Evolutionary conservation across 768 basidiomycete genomes (phyloP), one percentile per base, ranked within the genome.

Genomic region (Suillus subalutaceus): DNA sequence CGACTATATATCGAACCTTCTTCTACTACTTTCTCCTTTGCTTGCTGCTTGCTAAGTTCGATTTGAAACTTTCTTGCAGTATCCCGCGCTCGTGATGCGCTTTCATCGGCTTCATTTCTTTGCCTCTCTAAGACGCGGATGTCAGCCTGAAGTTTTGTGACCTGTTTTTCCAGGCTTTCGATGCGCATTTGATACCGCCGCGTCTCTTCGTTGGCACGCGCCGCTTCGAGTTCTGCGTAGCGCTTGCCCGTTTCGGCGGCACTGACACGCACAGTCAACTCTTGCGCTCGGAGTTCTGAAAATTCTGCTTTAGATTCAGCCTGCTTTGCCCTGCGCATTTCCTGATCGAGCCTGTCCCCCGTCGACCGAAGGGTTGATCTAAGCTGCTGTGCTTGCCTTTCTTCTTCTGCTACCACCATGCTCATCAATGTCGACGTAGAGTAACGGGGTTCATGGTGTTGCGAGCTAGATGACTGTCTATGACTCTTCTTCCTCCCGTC

Each of bases 301-400:
- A 77, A 79, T 58, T 83, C 82, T 53, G 85, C 87, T 50, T 87
- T 83, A 48, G 78, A 68, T 43, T 81, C 81, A 0, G 84, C 84
- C 44, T 83, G 80, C 55, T 85, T 84, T n/a, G 83, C 86, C 57
- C 85, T 78, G 35, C 82, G 81, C 63, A 81, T 84, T 77, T 89
- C 88, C 57, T 81, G 77, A 70, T 89, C 85, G 46, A 91, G 79
- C 58, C 82, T 81, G 62, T 87, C 85, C 23, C 82, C 81, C 6
- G 88, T 82, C 56, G 74, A 76, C 62, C 82, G 80, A 30, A 90
- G 80, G 32, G 86, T 71, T 37, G 81, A 79, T 72, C 87, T 88
- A 67, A 88, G 80, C 64, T 83, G 81, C 64, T 80, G 80, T n/a
- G 81, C 79, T 69, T 87, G 85, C 63, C 83, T 81, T 72, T 89